Evolutionary conservation across 1,284 basidiomycete genomes (phyloP).

Genomic region (Ganoderma meredithae): DNA sequence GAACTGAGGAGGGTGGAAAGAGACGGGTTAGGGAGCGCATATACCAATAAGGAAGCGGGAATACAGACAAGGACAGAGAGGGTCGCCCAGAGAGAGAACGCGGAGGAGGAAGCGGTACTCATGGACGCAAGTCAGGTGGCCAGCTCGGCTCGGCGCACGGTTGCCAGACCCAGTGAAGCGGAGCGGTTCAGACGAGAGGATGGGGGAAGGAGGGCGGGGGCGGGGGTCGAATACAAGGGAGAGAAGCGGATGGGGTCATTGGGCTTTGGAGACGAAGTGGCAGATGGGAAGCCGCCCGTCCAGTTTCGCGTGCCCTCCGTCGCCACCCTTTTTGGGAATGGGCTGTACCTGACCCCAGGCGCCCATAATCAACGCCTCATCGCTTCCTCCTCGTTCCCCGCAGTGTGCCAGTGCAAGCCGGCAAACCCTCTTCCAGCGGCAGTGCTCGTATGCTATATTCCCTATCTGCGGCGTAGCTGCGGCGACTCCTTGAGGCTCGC

Average conservation of each 20-base stretch:
- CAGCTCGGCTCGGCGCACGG: slow-evolving; percentile 21
- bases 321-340: neutral
- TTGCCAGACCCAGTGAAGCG: slow-evolving; percentile 6
- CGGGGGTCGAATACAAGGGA: neutral
- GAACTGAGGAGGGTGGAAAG: slow-evolving; percentile 53
- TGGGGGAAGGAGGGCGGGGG: neutral
- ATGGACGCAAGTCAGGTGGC: slow-evolving; percentile 44
- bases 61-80: slow-evolving; percentile 64
- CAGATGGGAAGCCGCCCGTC: slow-evolving; percentile 7
- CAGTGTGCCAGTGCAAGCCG: neutral
- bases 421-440: neutral
- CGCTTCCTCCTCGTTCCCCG: neutral
- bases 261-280: slow-evolving; percentile 5
- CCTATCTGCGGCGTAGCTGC: neutral
- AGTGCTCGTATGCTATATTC: neutral
- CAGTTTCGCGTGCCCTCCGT: neutral
- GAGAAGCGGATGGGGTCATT: slow-evolving; percentile 6
- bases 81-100: slow-evolving; percentile 76
- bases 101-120: slow-evolving; percentile 71
- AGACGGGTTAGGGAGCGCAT: neutral
- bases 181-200: neutral
- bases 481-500: neutral
- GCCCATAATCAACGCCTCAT: neutral
- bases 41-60: neutral
- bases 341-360: neutral